These are phyloP conservation scores for Leptosphaerulina australis DNA, from an alignment of 2,329 filamentous ascomycete species.

Conservation along the genomic window DNA sequence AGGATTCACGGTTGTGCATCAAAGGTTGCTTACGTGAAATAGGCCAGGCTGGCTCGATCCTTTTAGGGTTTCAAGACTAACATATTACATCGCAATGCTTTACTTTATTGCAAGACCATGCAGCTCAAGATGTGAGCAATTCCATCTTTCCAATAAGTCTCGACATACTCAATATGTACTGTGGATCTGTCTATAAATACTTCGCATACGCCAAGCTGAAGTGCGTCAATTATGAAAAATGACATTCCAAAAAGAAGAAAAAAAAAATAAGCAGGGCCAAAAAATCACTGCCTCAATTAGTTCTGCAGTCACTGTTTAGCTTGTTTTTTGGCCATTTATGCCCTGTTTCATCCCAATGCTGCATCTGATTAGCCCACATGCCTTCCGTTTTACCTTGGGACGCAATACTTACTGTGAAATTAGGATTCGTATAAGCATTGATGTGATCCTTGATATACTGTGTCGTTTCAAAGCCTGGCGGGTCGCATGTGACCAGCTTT, in stretches of 20 bases:
- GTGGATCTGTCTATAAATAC: neutral
- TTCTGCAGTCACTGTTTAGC: slow-evolving; percentile 49
- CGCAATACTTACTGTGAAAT: slow-evolving; percentile 59
- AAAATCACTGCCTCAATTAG: slow-evolving; percentile 30
- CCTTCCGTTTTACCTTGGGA: fast-evolving
- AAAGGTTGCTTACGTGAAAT: too few species aligned
- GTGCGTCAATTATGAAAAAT: neutral
- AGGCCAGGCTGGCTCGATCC: too few species aligned
- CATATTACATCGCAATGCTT: too few species aligned
- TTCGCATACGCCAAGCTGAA: slow-evolving; percentile 7
- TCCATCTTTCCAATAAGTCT: too few species aligned
- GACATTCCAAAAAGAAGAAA: neutral
- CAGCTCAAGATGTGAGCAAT: too few species aligned
- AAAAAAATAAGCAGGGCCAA: neutral
- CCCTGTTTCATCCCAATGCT: slow-evolving; percentile 45
- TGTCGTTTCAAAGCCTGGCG: slow-evolving; percentile 59
- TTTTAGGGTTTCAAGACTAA: too few species aligned
- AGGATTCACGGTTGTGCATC: too few species aligned
- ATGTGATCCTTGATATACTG: slow-evolving; percentile 57
- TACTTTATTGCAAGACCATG: too few species aligned
- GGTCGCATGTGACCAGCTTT: slow-evolving; percentile 60
- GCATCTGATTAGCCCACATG: slow-evolving; percentile 8
- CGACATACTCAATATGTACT: too few species aligned
- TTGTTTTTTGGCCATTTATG: slow-evolving; percentile 53
- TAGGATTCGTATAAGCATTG: slow-evolving; percentile 57